These are phyloP conservation scores for Uronychia binucleata DNA, from an alignment of 73 alveolate species.

Conservation along the genomic window DNA sequence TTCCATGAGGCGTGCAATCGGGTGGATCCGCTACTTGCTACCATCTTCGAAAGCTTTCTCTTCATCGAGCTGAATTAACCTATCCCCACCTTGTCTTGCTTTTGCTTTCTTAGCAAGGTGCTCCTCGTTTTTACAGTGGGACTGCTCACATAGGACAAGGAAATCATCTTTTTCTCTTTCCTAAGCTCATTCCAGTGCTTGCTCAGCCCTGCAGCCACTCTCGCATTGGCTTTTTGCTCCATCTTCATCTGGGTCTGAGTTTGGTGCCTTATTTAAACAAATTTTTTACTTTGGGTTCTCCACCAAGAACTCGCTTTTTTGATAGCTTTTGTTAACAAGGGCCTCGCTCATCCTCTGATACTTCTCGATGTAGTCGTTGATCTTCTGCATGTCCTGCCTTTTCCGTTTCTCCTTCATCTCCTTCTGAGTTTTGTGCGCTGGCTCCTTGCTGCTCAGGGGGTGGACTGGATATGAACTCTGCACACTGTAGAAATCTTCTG, in stretches of 20 bases:
- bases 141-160: not conserved
- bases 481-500: conserved; percentile 72
- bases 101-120: not conserved
- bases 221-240: not conserved
- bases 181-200: not conserved
- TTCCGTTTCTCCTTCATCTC: conserved; percentile 50
- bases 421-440: not conserved
- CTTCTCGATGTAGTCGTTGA: not conserved
- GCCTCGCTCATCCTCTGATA: not conserved
- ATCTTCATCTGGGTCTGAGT: not conserved
- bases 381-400: not conserved
- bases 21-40: not conserved
- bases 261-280: not conserved
- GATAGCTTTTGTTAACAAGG: too few species aligned
- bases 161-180: not conserved
- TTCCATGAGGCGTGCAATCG: not conserved
- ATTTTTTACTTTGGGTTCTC: not conserved
- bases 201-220: not conserved
- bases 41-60: not conserved
- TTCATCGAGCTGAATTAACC: not conserved
- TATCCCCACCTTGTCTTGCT: not conserved
- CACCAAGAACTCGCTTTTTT: not conserved
- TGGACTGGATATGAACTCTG: conserved; percentile 79
- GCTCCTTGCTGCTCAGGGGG: conserved; percentile 48
- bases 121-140: not conserved